These are phyloP conservation scores for Teratosphaeria pseudoeucalypti DNA, from an alignment of 2,329 filamentous ascomycete genomes.

Conservation along the genomic window DNA sequence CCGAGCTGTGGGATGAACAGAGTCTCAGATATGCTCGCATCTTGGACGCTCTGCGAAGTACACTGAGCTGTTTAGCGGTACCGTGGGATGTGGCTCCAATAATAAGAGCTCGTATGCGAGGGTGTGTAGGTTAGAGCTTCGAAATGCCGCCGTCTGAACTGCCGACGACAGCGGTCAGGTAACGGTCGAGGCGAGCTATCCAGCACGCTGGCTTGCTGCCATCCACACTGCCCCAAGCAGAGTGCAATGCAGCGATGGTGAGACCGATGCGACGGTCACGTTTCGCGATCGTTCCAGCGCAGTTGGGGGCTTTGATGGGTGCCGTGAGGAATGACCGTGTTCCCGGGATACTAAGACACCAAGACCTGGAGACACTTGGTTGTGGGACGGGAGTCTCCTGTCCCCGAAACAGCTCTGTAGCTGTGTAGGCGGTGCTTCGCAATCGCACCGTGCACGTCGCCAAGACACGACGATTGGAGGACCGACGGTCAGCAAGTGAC, in stretches of 20 bases:
- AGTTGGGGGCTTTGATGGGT: background rate
- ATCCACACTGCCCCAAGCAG: background rate
- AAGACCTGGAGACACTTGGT: background rate
- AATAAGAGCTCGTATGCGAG: too few species aligned
- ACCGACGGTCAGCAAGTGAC: background rate
- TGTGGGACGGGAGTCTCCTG: background rate
- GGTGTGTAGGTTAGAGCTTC: too few species aligned
- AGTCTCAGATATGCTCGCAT: too few species aligned
- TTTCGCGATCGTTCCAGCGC: background rate
- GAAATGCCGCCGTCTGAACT: too few species aligned
- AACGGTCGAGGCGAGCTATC: background rate
- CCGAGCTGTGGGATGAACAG: background rate
- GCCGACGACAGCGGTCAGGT: too few species aligned
- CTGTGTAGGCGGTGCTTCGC: background rate
- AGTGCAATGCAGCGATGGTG: background rate
- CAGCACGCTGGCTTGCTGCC: background rate
- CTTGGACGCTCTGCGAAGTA: too few species aligned
- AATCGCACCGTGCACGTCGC: background rate
- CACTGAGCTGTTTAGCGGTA: too few species aligned
- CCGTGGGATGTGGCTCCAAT: too few species aligned
- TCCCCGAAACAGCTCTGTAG: background rate
- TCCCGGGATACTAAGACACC: background rate
- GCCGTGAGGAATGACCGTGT: background rate
- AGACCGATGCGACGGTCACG: background rate
- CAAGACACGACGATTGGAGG: background rate